These are phyloP conservation scores for Lasiosphaeria hispida DNA, from an alignment of 495 filamentous ascomycete species.

Conservation along the genomic window DNA sequence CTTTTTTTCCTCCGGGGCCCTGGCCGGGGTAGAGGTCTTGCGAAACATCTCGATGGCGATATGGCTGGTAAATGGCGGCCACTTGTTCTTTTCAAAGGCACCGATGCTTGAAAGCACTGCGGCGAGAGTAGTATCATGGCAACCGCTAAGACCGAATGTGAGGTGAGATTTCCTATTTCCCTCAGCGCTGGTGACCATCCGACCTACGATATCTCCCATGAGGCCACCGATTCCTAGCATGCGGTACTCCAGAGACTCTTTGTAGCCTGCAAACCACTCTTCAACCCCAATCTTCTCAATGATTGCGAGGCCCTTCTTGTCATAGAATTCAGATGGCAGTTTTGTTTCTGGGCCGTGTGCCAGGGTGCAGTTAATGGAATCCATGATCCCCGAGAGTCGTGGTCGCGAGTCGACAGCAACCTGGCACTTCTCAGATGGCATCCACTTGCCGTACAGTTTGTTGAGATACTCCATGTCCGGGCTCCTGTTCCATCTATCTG, in stretches of 20 bases:
- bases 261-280: constrained; percentile 91
- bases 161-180: constrained; percentile 57
- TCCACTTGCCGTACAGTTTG: constrained; percentile 72
- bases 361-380: constrained; percentile 83
- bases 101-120: constrained; percentile 75
- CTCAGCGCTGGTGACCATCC: constrained; percentile 76
- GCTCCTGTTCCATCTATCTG: constrained; percentile 76
- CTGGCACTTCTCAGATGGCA: constrained; percentile 63
- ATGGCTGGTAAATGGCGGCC: constrained; percentile 91
- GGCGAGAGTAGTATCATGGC: constrained; percentile 92
- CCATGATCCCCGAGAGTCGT: constrained; percentile 84
- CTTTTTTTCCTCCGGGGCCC: neutral
- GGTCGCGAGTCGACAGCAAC: constrained; percentile 85
- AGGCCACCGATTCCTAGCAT: constrained; percentile 80
- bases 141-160: constrained; percentile 69
- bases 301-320: constrained; percentile 62
- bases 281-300: constrained; percentile 80
- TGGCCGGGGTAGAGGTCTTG: constrained; percentile 31
- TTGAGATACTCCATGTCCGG: constrained; percentile 86
- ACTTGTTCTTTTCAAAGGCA: constrained; percentile 66
- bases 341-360: constrained; percentile 79
- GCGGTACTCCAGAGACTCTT: constrained; percentile 80
- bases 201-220: constrained; percentile 76
- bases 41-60: constrained; percentile 89
- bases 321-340: constrained; percentile 86